phyloP scores from a whole-genome alignment of 192 early-diverging fungal genomes.

The Backusella circina region DNA sequence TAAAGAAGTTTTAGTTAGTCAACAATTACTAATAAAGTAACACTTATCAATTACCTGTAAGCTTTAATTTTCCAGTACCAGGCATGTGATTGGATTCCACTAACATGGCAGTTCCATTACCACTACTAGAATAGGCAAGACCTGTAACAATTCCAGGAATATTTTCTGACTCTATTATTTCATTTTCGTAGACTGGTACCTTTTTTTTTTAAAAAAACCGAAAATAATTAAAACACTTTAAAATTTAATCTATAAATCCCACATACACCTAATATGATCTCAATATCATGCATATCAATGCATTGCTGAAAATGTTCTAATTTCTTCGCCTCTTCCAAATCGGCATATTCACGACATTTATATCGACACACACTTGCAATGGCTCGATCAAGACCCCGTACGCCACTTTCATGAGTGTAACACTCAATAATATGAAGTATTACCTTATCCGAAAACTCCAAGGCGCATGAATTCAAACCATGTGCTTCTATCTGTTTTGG shows the following conservation, averaged over 20 bases:
- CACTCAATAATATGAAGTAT: slow-evolving; percentile 60
- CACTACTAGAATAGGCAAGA: slow-evolving; percentile 72
- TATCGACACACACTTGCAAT: slow-evolving; percentile 70
- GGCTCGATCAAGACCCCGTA: slow-evolving; percentile 68
- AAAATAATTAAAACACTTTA: neutral
- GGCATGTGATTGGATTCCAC: slow-evolving; percentile 77
- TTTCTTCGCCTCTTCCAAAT: slow-evolving; percentile 43
- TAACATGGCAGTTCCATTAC: slow-evolving; percentile 68
- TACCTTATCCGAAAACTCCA: slow-evolving; percentile 52
- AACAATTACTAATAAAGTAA: neutral
- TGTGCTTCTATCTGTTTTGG: slow-evolving; percentile 70
- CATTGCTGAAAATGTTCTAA: slow-evolving; percentile 37
- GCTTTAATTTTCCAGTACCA: slow-evolving; percentile 59
- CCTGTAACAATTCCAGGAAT: slow-evolving; percentile 76
- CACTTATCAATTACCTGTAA: slow-evolving; percentile 48
- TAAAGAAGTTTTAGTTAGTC: neutral
- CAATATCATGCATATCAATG: slow-evolving; percentile 48
- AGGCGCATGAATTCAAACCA: slow-evolving; percentile 45
- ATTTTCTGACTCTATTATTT: slow-evolving; percentile 45
- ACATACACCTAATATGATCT: slow-evolving; percentile 61
- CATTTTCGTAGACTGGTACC: slow-evolving; percentile 59
- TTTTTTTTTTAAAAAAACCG: slow-evolving; percentile 28
- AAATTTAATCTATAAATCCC: slow-evolving; percentile 50
- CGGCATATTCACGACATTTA: slow-evolving; percentile 64
- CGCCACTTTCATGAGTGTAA: slow-evolving; percentile 82